Percentiles rank a stretch among this genome's conserved stretches.
Conservation (phyloP, 192 early-diverging fungal genomes). For the Coemansia sp. region DNA sequence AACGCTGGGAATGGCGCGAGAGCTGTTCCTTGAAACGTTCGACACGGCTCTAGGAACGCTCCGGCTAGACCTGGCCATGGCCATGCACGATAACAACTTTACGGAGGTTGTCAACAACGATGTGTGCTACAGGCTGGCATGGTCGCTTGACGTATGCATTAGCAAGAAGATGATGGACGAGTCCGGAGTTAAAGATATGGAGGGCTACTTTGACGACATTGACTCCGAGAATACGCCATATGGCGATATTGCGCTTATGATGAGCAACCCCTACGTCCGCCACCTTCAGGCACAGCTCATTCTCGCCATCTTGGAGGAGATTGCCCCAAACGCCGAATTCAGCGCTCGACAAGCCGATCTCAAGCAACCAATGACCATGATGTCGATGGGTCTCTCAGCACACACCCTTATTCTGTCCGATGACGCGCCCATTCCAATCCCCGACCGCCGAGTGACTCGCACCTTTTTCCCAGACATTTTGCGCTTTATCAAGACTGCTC, state of each 20-base stretch:
- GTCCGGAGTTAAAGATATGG: conserved; percentile 28
- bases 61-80: conserved; percentile 42
- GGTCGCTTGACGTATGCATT: conserved; percentile 47
- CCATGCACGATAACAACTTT: conserved; percentile 40
- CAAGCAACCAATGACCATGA: conserved; percentile 29
- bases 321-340: conserved; percentile 33
- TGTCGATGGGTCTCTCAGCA: conserved; percentile 45
- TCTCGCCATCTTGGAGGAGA: conserved; percentile 34
- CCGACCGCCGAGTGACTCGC: conserved; percentile 17
- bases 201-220: conserved; percentile 43
- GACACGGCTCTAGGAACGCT: conserved; percentile 36
- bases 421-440: conserved; percentile 22
- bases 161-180: conserved; percentile 42
- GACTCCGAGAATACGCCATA: conserved; percentile 32
- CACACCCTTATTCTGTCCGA: conserved; percentile 21
- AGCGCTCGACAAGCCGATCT: conserved; percentile 28
- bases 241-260: conserved; percentile 51
- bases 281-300: conserved; percentile 44
- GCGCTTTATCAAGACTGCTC: conserved; percentile 23
- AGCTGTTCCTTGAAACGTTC: conserved; percentile 32
- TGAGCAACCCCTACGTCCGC: conserved; percentile 48
- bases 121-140: conserved; percentile 40
- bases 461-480: conserved; percentile 29
- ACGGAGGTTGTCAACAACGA: conserved; percentile 31
- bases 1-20: conserved; percentile 43